These are phyloP conservation scores for Marvania coccoides DNA, from an alignment of 139 green algal species.

Conservation along the genomic window DNA sequence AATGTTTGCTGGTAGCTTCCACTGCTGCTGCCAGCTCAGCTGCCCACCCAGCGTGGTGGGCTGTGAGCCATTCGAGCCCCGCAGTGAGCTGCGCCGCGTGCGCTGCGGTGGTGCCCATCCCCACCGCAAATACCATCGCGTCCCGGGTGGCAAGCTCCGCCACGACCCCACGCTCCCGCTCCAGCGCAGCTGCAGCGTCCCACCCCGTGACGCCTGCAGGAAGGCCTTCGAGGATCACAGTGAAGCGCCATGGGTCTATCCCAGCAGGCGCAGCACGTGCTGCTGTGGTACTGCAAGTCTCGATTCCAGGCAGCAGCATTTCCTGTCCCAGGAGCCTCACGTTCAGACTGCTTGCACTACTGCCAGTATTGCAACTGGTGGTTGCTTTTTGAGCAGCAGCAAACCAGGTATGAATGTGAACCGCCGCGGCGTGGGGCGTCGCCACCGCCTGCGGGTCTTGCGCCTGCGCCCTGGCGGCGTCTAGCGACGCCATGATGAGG, in stretches of 20 bases:
- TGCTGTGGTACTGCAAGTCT: not conserved
- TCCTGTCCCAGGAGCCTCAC: too few species aligned
- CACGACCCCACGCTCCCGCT: slow-evolving; percentile 52
- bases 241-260: slow-evolving; percentile 71
- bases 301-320: too few species aligned
- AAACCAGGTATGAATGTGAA: not conserved
- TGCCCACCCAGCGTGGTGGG: too few species aligned
- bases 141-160: slow-evolving; percentile 64
- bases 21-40: too few species aligned
- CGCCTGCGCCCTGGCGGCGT: slow-evolving; percentile 59
- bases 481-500: slow-evolving; percentile 83
- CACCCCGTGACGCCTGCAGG: slow-evolving; percentile 38
- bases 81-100: slow-evolving; percentile 35
- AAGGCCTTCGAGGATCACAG: slow-evolving; percentile 36
- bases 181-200: slow-evolving; percentile 39
- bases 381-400: not conserved
- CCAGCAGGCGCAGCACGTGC: not conserved
- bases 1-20: too few species aligned
- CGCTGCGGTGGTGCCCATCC: slow-evolving; percentile 35
- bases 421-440: slow-evolving; percentile 25
- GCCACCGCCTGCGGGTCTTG: slow-evolving; percentile 16
- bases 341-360: too few species aligned
- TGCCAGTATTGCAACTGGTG: not conserved
- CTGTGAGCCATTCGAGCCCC: slow-evolving; percentile 26
- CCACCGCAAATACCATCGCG: slow-evolving; percentile 66